Percentiles rank a stretch among this genome's conserved stretches.
Evolutionary conservation across 129 eudicot species (phyloP).

Genomic region (Flaveria sonorensis): DNA sequence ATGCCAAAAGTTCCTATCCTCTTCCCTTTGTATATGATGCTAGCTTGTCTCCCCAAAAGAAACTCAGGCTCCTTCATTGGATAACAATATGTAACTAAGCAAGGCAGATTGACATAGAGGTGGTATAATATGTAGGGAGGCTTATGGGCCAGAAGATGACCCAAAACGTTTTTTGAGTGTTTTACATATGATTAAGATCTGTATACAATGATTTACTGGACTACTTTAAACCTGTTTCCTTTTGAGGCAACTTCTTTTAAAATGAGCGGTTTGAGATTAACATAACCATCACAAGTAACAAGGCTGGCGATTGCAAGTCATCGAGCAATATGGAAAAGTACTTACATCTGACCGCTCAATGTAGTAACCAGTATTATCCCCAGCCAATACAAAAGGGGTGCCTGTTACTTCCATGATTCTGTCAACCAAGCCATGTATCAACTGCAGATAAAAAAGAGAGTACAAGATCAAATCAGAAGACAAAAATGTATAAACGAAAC

Average conservation of each 20-base stretch:
- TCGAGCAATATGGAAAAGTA: background rate
- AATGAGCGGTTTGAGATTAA: constrained; percentile 6
- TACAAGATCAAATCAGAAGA: constrained; percentile 1
- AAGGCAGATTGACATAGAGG: background rate
- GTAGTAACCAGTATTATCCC: constrained; percentile 74
- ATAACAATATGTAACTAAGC: constrained; percentile 1
- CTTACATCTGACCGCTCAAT: constrained; percentile 70
- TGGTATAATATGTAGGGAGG: background rate
- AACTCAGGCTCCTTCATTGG: constrained; percentile 76
- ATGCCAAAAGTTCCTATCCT: constrained; percentile 83
- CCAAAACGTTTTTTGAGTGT: background rate
- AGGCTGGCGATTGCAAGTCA: background rate
- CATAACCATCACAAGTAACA: background rate
- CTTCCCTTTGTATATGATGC: constrained; percentile 80
- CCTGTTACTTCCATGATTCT: constrained; percentile 89
- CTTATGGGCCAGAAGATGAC: too few relatives aligned
- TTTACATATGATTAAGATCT: background rate
- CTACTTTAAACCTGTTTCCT: background rate
- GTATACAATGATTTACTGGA: background rate
- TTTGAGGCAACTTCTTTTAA: background rate
- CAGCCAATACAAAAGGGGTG: constrained; percentile 56
- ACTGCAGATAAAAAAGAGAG: constrained; percentile 43
- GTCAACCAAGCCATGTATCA: constrained; percentile 87
- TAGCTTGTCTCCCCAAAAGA: constrained; percentile 91
- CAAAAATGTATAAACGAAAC: constrained; percentile 9